Evolutionary conservation across 257 asterid species (phyloP).

Genomic region (Forsythia suspensa): DNA sequence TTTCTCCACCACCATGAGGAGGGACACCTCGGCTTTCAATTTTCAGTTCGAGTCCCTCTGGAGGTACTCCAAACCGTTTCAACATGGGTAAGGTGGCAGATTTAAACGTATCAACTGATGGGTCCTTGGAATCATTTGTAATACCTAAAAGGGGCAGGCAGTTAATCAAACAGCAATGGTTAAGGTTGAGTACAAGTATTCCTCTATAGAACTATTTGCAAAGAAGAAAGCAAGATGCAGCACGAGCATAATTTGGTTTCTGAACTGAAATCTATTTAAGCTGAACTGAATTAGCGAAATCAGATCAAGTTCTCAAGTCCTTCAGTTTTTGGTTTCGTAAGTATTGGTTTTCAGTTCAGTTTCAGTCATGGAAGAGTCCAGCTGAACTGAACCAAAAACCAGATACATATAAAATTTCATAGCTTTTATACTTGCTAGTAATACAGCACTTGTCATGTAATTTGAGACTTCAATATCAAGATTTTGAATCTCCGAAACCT

Average conservation of each 20-base stretch:
- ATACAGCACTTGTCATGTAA: background rate
- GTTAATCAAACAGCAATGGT: background rate
- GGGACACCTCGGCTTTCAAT: conserved; percentile 82
- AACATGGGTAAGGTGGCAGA: conserved; percentile 66
- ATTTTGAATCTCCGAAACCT: background rate
- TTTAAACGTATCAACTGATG: conserved; percentile 83
- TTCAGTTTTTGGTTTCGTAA: background rate
- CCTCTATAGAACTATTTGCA: background rate
- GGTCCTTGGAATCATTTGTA: conserved; percentile 89
- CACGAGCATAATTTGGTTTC: background rate
- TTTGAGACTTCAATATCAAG: background rate
- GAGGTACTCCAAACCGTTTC: conserved; percentile 77
- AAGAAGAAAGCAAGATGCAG: background rate
- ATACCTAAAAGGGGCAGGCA: conserved; percentile 48
- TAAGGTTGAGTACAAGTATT: conserved; percentile 11
- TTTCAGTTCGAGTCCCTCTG: conserved; percentile 72
- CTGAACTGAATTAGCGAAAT: background rate
- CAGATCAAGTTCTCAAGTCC: background rate
- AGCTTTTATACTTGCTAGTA: background rate
- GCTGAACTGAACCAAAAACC: background rate
- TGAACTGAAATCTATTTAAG: background rate
- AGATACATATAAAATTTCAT: background rate
- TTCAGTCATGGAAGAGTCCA: background rate
- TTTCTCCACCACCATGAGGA: conserved; percentile 93
- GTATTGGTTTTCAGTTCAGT: background rate